These are phyloP conservation scores for Trifolium dubium DNA, from an alignment of 306 rosid species.

Conservation along the genomic window DNA sequence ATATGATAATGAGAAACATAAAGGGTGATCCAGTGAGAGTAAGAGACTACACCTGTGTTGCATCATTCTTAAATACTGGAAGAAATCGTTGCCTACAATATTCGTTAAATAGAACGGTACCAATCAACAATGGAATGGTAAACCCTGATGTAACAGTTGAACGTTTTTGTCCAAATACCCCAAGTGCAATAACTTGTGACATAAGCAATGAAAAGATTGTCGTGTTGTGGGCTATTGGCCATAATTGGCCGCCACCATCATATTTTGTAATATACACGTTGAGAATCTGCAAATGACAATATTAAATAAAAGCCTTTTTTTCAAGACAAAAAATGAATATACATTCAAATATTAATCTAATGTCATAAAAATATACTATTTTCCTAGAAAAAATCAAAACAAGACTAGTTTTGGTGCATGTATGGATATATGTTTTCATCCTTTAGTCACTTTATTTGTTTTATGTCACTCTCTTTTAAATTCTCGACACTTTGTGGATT, in stretches of 20 bases:
- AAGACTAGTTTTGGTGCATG: background rate
- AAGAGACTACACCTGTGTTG: constrained; percentile 69
- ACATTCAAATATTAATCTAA: background rate
- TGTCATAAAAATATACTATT: background rate
- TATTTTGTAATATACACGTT: constrained; percentile 78
- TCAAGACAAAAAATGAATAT: background rate
- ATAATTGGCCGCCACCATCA: constrained; percentile 73
- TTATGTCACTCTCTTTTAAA: constrained; percentile 1
- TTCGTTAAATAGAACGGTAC: constrained; percentile 76
- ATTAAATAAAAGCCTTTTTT: constrained; percentile 14
- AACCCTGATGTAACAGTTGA: constrained; percentile 80
- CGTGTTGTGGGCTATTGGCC: constrained; percentile 85
- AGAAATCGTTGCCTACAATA: constrained; percentile 84
- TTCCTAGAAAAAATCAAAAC: background rate
- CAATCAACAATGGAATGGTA: constrained; percentile 72
- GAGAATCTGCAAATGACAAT: constrained; percentile 59
- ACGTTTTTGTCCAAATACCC: constrained; percentile 76
- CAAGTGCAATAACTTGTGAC: constrained; percentile 82
- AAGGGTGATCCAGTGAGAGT: constrained; percentile 3
- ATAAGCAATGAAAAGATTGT: constrained; percentile 66
- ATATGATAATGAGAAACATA: constrained; percentile 15
- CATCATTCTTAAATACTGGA: constrained; percentile 61
- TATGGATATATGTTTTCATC: background rate
- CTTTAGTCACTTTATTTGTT: background rate
- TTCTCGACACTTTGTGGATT: background rate